A percentile compares a stretch with the other conserved stretches of the same genome.
Evolutionary conservation across 768 basidiomycete genomes (phyloP).

Genomic region (Imleria badia): DNA sequence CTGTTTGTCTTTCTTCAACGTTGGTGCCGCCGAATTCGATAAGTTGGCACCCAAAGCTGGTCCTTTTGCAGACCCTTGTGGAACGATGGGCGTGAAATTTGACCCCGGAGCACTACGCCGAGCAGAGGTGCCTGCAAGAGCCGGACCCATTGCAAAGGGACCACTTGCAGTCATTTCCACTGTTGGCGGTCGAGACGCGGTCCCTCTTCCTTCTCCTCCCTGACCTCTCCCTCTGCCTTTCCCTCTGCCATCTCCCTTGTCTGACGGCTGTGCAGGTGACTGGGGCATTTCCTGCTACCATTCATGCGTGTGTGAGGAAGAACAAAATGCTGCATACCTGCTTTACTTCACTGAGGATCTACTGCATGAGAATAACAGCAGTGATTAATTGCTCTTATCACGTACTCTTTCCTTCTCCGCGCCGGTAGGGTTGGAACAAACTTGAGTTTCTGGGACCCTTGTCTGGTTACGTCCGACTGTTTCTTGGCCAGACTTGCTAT

Average conservation of each 20-base stretch:
- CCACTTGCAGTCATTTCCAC: conserved; percentile 83
- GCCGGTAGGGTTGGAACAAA: conserved; percentile 76
- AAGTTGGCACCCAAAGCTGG: conserved; percentile 49
- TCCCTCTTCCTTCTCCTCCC: conserved; percentile 52
- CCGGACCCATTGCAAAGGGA: conserved; percentile 84
- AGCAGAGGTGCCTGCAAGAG: conserved; percentile 56
- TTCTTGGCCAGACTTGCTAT: conserved; percentile 76
- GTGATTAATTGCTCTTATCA: conserved; percentile 22
- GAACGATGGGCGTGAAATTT: conserved; percentile 51
- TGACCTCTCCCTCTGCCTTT: conserved; percentile 51
- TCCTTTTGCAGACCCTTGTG: conserved; percentile 37
- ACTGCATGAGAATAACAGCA: conserved; percentile 11
- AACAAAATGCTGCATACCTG: conserved; percentile 41
- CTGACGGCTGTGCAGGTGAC: conserved; percentile 32
- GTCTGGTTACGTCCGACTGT: conserved; percentile 66
- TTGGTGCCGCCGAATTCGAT: conserved; percentile 49
- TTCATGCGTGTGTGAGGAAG: conserved; percentile 1
- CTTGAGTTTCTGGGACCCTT: conserved; percentile 75
- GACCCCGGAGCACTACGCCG: conserved; percentile 53
- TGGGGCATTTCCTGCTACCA: conserved; percentile 47
- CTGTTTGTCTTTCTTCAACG: conserved; percentile 46
- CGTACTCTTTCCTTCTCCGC: conserved; percentile 81
- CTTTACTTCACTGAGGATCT: conserved; percentile 56
- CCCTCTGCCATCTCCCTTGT: conserved; percentile 45
- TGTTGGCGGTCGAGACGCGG: conserved; percentile 45